phyloP scores from a whole-genome alignment of 2,329 filamentous ascomycete species.

The Fusarium circinatum region DNA sequence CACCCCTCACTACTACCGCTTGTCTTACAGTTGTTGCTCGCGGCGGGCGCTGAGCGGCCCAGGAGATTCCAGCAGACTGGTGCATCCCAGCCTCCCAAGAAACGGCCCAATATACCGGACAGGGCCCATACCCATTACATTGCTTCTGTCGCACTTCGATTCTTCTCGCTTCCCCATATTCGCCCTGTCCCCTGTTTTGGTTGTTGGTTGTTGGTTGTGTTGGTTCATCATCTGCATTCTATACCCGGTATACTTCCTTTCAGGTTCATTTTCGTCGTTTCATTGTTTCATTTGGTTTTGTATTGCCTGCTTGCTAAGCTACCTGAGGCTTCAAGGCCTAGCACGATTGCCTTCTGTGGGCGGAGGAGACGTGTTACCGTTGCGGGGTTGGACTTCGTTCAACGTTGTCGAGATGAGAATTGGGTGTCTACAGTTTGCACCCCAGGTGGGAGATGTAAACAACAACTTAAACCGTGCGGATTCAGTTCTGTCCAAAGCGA shows the following conservation, averaged over 20 bases:
- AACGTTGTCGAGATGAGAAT: no score
- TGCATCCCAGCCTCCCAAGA: conserved; percentile 1
- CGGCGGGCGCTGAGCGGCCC: neutral
- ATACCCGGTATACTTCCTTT: neutral
- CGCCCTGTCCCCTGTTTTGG: neutral
- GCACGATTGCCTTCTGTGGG: neutral
- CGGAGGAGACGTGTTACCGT: neutral
- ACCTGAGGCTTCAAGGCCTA: neutral
- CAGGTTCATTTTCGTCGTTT: neutral
- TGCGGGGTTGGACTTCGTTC: conserved; percentile 3
- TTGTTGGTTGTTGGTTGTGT: neutral
- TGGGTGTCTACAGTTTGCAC: no score
- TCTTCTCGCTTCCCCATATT: conserved; percentile 1
- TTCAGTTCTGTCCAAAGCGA: no score
- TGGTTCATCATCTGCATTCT: conserved; percentile 6
- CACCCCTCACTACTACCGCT: neutral
- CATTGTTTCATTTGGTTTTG: neutral
- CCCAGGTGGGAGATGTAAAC: no score
- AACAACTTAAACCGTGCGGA: no score
- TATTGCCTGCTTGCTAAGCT: neutral
- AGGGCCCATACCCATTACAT: neutral
- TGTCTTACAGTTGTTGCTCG: neutral
- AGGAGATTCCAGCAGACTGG: neutral
- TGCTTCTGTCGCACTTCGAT: conserved; percentile 11
- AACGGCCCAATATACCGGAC: conserved; percentile 3